phyloP scores from a whole-genome alignment of 768 basidiomycete species.

The Leccinum boreale region DNA sequence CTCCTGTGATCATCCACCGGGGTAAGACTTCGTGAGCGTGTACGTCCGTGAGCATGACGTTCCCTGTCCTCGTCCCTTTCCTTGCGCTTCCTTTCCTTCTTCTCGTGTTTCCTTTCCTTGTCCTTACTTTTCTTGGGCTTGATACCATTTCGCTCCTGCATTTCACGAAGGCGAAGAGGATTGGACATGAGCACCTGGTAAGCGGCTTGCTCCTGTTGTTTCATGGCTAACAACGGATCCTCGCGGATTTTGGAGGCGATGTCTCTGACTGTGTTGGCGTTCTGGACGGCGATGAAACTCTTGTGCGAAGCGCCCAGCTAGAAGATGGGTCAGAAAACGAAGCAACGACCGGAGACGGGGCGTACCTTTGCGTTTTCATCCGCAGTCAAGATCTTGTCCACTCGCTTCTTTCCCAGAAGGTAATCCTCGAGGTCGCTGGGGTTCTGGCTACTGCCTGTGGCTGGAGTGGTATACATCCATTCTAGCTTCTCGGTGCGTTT shows the following conservation, averaged over 20 bases:
- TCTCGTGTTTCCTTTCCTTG: conserved; percentile 51
- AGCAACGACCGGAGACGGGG: background rate
- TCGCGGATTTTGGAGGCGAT: conserved; percentile 92
- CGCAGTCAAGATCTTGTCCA: conserved; percentile 91
- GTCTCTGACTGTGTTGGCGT: conserved; percentile 87
- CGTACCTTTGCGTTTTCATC: conserved; percentile 87
- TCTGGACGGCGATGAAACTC: conserved; percentile 92
- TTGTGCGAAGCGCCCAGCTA: conserved; percentile 86
- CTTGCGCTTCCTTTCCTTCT: conserved; percentile 43
- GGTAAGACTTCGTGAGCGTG: conserved; percentile 32
- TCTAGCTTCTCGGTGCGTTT: conserved; percentile 93
- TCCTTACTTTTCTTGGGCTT: conserved; percentile 75
- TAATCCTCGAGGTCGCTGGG: conserved; percentile 95
- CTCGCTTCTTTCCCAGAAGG: conserved; percentile 93
- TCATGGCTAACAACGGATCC: conserved; percentile 96
- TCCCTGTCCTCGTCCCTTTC: conserved; percentile 25
- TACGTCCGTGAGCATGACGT: conserved; percentile 29
- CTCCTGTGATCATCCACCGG: conserved; percentile 26
- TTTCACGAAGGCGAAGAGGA: conserved; percentile 75
- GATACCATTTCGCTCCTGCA: conserved; percentile 81
- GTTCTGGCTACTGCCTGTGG: conserved; percentile 82
- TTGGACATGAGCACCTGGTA: conserved; percentile 84
- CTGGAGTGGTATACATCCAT: conserved; percentile 99
- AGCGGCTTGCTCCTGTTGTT: conserved; percentile 94
- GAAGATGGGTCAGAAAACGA: conserved; percentile 8